These are phyloP conservation scores for Phytophthora pisi DNA, from an alignment of 352 stramenopile genomes.

Conservation along the genomic window DNA sequence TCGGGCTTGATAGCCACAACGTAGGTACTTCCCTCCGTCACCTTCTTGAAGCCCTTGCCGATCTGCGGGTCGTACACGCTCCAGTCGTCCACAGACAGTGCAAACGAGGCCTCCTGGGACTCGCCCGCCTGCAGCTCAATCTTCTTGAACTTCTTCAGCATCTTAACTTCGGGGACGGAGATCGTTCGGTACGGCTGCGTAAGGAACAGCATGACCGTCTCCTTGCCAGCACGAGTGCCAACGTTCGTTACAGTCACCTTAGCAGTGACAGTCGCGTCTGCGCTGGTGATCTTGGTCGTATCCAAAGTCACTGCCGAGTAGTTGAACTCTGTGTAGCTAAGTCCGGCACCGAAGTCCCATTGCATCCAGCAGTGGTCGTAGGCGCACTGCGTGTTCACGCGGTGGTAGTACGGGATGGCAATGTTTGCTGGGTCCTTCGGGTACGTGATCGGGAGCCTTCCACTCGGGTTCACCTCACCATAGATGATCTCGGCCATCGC, in stretches of 20 bases:
- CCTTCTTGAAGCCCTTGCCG: slow-evolving; percentile 53
- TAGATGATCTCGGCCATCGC: slow-evolving; percentile 87
- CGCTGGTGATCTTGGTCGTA: slow-evolving; percentile 42
- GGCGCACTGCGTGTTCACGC: slow-evolving; percentile 52
- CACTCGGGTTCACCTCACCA: slow-evolving; percentile 79
- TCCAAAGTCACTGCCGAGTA: slow-evolving; percentile 53
- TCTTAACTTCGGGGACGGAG: slow-evolving; percentile 77
- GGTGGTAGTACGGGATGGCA: slow-evolving; percentile 76
- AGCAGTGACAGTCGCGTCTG: slow-evolving; percentile 20
- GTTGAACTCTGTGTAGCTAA: slow-evolving; percentile 72
- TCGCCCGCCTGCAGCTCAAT: slow-evolving; percentile 55
- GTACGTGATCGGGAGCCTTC: slow-evolving; percentile 83
- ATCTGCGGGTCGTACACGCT: slow-evolving; percentile 70
- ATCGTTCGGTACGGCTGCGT: slow-evolving; percentile 59
- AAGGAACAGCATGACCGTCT: slow-evolving; percentile 80
- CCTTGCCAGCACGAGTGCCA: slow-evolving; percentile 56
- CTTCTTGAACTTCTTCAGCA: slow-evolving; percentile 83
- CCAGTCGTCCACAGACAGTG: slow-evolving; percentile 51
- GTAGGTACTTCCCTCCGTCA: slow-evolving; percentile 66
- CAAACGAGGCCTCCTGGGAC: slow-evolving; percentile 40
- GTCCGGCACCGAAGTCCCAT: slow-evolving; percentile 63
- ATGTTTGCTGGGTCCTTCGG: slow-evolving; percentile 63
- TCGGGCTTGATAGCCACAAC: slow-evolving; percentile 69
- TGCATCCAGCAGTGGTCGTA: slow-evolving; percentile 53
- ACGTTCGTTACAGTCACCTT: slow-evolving; percentile 75